Base-by-base conservation (phyloP, 2,329 filamentous ascomycete genomes). In the Chrysoporthe puriensis region DNA sequence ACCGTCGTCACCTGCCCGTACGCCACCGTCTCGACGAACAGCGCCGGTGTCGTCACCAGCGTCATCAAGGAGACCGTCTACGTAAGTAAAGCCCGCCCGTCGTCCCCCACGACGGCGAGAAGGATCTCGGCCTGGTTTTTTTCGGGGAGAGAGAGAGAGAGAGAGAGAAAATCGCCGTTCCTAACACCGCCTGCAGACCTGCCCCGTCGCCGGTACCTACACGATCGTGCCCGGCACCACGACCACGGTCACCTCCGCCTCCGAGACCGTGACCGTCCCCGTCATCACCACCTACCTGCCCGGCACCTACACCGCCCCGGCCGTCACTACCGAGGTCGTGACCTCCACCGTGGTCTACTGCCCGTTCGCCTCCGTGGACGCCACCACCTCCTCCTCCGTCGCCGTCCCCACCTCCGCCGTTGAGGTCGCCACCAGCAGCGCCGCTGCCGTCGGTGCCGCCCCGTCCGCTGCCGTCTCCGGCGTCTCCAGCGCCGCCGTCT, bases 401-500 rank as follows among this genome's bases (percentile, higher is more conserved):
- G 54, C 69, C 42, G 32, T 74, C 43, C 60, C 68, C 61, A 64
- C 67, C 66, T 69, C 64, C 40, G 69, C 72, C 59, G 9, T 7
- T 82, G 83, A 82, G 72, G 75, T 82, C 70, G 61, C 72, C 70
- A 46, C 71, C 62, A 26, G 26, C 26, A 26, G 26, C 26, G 70
- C 71, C 52, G 59, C 73, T 52, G 70, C 71, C 44, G 65, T 74
- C 72, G 70, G 81, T 73, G 73, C 75, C 73, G 21, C 50, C 50
- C 26, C 50, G 50, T 83, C 81, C 66, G 80, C 85, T 78, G 86
- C 89, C 76, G 92, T 87, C 83, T 91, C 86, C 78, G 91, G 94
- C 76, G 91, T 91, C 74, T 94, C 94, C 85, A 92, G 91, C 52
- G 91, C 91, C 64, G 94, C 91, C 82, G 83, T 82, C 72, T 75